phyloP scores from a whole-genome alignment of 441 rosid genomes.

The Arabidopsis hybrid region DNA sequence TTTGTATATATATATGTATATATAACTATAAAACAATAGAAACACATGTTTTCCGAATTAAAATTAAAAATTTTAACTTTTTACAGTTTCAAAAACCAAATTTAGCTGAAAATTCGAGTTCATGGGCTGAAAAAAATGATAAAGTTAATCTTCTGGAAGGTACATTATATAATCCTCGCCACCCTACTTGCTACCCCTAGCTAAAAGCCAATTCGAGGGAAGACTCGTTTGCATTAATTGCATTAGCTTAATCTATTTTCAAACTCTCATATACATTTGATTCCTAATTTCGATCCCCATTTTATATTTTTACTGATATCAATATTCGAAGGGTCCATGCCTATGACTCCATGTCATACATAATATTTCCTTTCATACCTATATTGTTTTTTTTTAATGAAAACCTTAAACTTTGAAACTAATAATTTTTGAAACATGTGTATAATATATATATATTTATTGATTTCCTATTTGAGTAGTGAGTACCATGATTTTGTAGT shows the following conservation, averaged over 20 bases:
- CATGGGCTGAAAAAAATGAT: neutral
- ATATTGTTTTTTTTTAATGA: neutral
- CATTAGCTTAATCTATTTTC: neutral
- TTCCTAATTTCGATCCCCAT: neutral
- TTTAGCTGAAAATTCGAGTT: neutral
- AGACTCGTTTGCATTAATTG: conserved; percentile 18
- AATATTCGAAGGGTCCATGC: neutral
- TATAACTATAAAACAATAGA: neutral
- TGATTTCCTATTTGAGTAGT: neutral
- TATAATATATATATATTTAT: neutral
- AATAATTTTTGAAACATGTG: neutral
- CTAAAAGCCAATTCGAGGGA: conserved; percentile 10
- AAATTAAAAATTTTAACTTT: neutral
- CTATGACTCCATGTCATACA: neutral
- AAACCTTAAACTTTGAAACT: neutral
- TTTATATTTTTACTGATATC: neutral
- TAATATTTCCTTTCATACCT: neutral
- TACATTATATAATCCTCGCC: conserved; percentile 11
- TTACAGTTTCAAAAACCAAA: neutral
- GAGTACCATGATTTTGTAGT: neutral
- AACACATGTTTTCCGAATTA: neutral
- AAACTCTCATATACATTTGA: neutral
- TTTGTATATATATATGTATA: no score
- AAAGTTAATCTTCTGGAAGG: neutral
- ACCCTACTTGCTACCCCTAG: conserved; percentile 26